Evolutionary conservation across 78 protist species (phyloP).

Genomic region (Dictyostelium citrinum): DNA sequence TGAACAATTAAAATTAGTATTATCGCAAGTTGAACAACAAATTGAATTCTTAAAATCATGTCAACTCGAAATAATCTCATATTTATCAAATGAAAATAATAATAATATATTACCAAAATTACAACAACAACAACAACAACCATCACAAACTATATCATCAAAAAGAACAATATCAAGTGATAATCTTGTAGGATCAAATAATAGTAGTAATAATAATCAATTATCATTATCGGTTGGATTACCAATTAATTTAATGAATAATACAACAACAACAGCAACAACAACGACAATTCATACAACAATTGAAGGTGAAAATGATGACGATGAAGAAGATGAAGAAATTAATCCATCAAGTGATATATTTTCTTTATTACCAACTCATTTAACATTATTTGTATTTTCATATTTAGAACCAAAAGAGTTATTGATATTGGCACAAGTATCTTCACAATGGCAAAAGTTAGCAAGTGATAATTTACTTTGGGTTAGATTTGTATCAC

Average conservation of each 20-base stretch:
- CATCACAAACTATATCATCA: not conserved
- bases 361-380: slow-evolving; percentile 49
- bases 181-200: not conserved
- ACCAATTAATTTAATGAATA: not conserved
- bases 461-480: slow-evolving; percentile 13
- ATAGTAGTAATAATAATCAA: not conserved
- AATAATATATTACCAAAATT: not conserved
- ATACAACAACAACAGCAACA: not conserved
- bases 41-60: slow-evolving; percentile 27
- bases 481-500: slow-evolving; percentile 25
- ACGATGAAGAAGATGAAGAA: slow-evolving; percentile 20
- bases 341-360: not conserved
- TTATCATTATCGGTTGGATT: not conserved
- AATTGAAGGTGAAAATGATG: not conserved
- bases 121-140: not conserved
- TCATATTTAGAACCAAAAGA: slow-evolving; percentile 26
- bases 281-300: not conserved
- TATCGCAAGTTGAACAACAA: not conserved
- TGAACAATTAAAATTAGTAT: slow-evolving; percentile 20
- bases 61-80: not conserved
- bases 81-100: not conserved
- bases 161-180: not conserved
- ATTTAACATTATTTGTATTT: slow-evolving; percentile 31
- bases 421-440: slow-evolving; percentile 13
- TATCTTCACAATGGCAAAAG: slow-evolving; percentile 13